A percentile compares a stretch with the other conserved stretches of the same genome.
These are phyloP conservation scores for Yamadazyma buinensis DNA, from an alignment of 1,139 yeast species.

Conservation along the genomic window DNA sequence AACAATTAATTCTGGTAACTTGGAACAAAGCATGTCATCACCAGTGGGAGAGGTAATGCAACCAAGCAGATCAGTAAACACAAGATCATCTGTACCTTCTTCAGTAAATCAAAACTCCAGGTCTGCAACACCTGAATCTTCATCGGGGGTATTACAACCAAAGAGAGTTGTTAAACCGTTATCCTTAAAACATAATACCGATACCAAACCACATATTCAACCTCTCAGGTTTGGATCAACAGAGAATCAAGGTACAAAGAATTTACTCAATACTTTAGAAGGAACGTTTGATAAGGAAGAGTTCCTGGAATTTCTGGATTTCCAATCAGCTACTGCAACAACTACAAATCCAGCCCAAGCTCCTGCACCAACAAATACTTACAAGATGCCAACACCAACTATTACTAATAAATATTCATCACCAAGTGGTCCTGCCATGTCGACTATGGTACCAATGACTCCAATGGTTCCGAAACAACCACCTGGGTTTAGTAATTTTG, in stretches of 20 bases:
- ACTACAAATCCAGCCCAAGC: constrained; percentile 2
- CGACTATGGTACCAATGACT: background rate
- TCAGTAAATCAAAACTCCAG: constrained; percentile 12
- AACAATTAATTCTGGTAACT: constrained; percentile 25
- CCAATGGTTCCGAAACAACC: constrained; percentile 10
- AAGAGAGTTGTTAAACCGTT: constrained; percentile 10
- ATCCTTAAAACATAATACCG: constrained; percentile 4
- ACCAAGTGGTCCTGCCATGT: background rate
- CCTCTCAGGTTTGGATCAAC: constrained; percentile 1
- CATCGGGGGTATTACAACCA: constrained; percentile 10
- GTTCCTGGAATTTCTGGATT: constrained; percentile 14
- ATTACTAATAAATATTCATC: too few species aligned
- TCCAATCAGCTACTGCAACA: constrained; percentile 15
- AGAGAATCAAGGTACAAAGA: constrained; percentile 1
- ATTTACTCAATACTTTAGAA: constrained; percentile 11
- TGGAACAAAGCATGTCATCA: constrained; percentile 22
- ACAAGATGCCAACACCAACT: background rate
- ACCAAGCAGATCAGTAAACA: constrained; percentile 7
- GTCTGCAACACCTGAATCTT: background rate
- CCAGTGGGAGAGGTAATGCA: constrained; percentile 19
- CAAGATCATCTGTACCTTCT: too few species aligned
- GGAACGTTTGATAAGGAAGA: constrained; percentile 9
- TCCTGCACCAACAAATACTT: background rate
- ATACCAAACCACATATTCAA: constrained; percentile 1
- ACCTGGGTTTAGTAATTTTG: constrained; percentile 11